Base-by-base conservation (phyloP, 2,329 filamentous ascomycete genomes). In the Ophiostoma angusticollis region DNA sequence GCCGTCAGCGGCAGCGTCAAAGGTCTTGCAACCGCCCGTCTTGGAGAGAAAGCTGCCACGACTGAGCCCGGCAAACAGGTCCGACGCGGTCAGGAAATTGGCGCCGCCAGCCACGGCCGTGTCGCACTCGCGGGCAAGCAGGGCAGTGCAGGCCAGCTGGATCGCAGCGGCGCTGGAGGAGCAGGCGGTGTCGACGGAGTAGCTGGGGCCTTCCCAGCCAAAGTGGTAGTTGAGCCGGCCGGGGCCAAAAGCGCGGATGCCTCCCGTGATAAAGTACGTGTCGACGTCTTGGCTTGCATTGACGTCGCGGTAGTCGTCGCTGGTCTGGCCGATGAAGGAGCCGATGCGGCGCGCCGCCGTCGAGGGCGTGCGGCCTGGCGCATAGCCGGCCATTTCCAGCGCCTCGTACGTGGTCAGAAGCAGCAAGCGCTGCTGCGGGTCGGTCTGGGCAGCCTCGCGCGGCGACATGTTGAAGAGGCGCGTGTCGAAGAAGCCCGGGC, bases 321-420 rank as follows among this genome's bases (percentile, higher is more conserved):
- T 80, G 1, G 79, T 80, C 52, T 78, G 74, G 36, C 80, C 80
- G 49, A 82, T 83, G 54, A 80, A 85, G 0, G 76, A 78, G 19
- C 79, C 80, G 31, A 84, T 74, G 54, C 70, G 60, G 37, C 68
- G 55, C n/a, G 63, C 47, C 17, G 74, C 72, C 9, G 79, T 84
- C 0, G 79, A 81, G 1, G 79, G 76, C 0, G 79, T 83, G 45
- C 78, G 65, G 55, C 82, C 80, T 0, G 78, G 76, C 6, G 84
- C 75, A 50, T 83, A 80, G 1, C 82, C 83, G 27, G 78, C 78
- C 73, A 82, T 82, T 55, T 91, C 83, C 31, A 89, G 64, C 1
- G 83, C 82, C 53, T 89, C 82, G 49, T 86, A 89, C 0, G 80
- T 80, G 3, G 81, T 84, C 9, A 78, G 72, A 14, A 89, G 61